Evolutionary conservation across 2,329 filamentous ascomycete species (phyloP).

Genomic region (Colletotrichum cuscutae): DNA sequence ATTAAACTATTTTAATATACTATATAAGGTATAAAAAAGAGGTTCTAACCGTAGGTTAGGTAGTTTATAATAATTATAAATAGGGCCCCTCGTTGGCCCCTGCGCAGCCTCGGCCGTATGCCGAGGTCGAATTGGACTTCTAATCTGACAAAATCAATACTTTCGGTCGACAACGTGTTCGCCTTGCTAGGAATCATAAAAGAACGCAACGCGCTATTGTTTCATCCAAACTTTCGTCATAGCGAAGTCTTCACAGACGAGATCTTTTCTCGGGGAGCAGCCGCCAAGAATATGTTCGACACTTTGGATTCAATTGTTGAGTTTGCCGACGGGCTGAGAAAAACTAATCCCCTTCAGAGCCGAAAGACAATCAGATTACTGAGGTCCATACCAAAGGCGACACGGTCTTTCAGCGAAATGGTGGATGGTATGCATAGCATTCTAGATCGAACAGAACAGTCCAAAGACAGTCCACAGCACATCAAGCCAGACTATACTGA

Average conservation of each 20-base stretch:
- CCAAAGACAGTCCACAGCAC: background rate
- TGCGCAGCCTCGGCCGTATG: too few species aligned
- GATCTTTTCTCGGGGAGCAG: background rate
- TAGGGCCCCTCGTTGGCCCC: too few species aligned
- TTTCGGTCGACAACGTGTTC: background rate
- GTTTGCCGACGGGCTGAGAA: background rate
- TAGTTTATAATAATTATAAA: too few species aligned
- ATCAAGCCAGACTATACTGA: background rate
- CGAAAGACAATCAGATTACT: background rate
- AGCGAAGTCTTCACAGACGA: background rate
- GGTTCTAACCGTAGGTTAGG: too few species aligned
- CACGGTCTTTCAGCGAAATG: background rate
- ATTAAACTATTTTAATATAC: too few species aligned
- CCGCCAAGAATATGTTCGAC: background rate
- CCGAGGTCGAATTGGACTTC: too few species aligned
- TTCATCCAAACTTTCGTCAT: background rate
- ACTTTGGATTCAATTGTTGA: background rate
- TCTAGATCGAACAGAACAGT: background rate
- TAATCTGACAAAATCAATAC: too few species aligned
- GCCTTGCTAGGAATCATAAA: background rate
- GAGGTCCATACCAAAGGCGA: background rate
- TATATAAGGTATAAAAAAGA: too few species aligned
- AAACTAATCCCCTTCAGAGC: background rate
- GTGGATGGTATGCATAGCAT: background rate
- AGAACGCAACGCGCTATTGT: background rate